phyloP scores from a whole-genome alignment of 306 rosid species.

The Vigna hirtella region DNA sequence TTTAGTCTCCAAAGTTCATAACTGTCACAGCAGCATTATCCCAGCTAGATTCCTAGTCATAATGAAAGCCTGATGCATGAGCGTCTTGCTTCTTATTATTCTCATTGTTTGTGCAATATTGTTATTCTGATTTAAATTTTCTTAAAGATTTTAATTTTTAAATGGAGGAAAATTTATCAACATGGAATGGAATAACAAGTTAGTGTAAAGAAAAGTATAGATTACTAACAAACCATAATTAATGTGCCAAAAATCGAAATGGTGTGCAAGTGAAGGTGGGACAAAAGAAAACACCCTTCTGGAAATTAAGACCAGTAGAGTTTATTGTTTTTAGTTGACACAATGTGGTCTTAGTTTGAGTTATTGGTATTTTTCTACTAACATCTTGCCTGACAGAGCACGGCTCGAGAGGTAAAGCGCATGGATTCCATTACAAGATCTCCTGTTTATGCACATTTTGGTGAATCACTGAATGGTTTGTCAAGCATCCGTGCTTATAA shows the following conservation, averaged over 20 bases:
- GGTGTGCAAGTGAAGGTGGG: conserved; percentile 12
- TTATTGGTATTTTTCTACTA: conserved; percentile 1
- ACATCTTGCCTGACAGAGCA: conserved; percentile 59
- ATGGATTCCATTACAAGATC: conserved; percentile 87
- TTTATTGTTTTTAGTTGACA: conserved; percentile 14
- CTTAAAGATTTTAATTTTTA: background rate
- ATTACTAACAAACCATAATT: background rate
- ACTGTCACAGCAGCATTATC: background rate
- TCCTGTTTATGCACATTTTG: conserved; percentile 93
- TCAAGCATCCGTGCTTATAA: conserved; percentile 81
- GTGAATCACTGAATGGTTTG: conserved; percentile 88
- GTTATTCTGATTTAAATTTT: background rate
- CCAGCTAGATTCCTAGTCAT: background rate
- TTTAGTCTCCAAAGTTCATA: conserved; percentile 2
- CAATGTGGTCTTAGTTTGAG: conserved; percentile 20
- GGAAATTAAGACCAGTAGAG: background rate
- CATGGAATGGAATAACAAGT: too few relatives aligned
- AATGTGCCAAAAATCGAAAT: conserved; percentile 20
- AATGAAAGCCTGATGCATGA: too few relatives aligned
- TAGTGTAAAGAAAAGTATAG: conserved; percentile 11
- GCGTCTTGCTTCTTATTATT: background rate
- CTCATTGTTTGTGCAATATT: conserved; percentile 4
- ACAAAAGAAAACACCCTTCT: background rate
- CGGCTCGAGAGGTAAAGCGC: conserved; percentile 86
- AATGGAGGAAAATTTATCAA: background rate